phyloP scores from a whole-genome alignment of 202 grass and related monocot species.

The Tripidium arundinaceum region DNA sequence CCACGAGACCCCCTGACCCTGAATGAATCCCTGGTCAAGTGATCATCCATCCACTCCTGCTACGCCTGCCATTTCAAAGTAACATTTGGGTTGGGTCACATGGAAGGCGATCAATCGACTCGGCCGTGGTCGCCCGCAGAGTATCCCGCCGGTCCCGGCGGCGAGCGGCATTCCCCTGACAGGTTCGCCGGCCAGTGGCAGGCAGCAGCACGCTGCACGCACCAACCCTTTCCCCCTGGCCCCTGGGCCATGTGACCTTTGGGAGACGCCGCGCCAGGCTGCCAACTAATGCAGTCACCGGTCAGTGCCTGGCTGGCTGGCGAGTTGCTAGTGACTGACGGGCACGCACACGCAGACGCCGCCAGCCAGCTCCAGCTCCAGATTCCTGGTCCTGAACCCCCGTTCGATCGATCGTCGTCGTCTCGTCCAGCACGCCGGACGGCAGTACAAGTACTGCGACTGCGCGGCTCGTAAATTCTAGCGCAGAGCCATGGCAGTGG shows the following conservation, averaged over 20 bases:
- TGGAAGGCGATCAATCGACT: too few relatives aligned
- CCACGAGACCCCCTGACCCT: too few relatives aligned
- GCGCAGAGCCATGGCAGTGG: background rate
- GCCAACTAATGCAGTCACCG: background rate
- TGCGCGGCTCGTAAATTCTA: conserved; percentile 33
- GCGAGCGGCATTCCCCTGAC: conserved; percentile 28
- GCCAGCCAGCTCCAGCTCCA: background rate
- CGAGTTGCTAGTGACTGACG: too few relatives aligned
- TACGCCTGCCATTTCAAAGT: too few relatives aligned
- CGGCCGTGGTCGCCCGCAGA: background rate
- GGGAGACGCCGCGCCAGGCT: conserved; percentile 14
- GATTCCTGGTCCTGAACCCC: too few relatives aligned
- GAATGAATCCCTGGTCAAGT: too few relatives aligned
- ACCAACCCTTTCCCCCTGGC: background rate
- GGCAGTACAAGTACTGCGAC: background rate
- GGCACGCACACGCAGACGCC: conserved; percentile 17
- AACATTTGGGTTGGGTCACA: too few relatives aligned
- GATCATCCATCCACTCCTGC: too few relatives aligned
- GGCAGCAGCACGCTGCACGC: background rate
- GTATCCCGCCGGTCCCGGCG: background rate
- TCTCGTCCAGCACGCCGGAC: background rate
- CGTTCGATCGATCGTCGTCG: too few relatives aligned
- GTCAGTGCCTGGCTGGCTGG: too few relatives aligned
- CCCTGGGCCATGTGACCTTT: conserved; percentile 25
- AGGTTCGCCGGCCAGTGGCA: background rate